Percentiles rank a stretch among this genome's conserved stretches.
These are phyloP conservation scores for Madurella mycetomatis DNA, from an alignment of 2,329 filamentous ascomycete genomes.

Conservation along the genomic window DNA sequence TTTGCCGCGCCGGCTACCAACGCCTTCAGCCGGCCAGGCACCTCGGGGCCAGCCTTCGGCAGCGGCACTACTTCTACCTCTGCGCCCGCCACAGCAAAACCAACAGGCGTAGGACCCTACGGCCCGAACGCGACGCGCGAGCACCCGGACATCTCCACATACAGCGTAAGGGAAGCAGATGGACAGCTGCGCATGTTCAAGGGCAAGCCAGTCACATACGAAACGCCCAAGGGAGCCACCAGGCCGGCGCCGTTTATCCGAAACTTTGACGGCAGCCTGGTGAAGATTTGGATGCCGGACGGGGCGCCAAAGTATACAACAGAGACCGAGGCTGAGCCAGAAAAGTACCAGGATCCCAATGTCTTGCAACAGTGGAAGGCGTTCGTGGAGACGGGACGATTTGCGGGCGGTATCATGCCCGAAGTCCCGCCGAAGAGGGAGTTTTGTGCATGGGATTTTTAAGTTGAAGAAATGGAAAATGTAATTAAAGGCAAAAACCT, in stretches of 20 bases:
- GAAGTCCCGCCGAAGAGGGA: conserved; percentile 73
- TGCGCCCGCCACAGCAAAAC: neutral
- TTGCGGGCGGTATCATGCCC: conserved; percentile 68
- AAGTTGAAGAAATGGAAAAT: neutral
- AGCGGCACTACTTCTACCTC: neutral
- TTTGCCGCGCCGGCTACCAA: conserved; percentile 4
- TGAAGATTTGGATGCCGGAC: conserved; percentile 68
- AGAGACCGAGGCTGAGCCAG: conserved; percentile 56
- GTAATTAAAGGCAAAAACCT: neutral
- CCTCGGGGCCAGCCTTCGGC: conserved; percentile 1
- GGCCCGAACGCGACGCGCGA: conserved; percentile 25
- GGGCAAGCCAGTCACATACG: conserved; percentile 30
- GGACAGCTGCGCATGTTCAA: conserved; percentile 31
- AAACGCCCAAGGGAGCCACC: conserved; percentile 42
- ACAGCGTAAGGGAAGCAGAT: conserved; percentile 26
- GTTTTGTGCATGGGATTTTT: conserved; percentile 71
- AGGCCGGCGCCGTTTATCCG: conserved; percentile 40
- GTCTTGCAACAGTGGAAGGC: conserved; percentile 49
- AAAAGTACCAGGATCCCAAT: conserved; percentile 43
- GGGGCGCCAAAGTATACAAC: conserved; percentile 61
- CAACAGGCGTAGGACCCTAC: conserved; percentile 21
- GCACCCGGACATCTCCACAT: conserved; percentile 30
- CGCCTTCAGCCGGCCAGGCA: neutral
- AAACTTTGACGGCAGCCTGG: conserved; percentile 51
- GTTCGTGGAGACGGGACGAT: conserved; percentile 61